Percentiles rank a stretch among this genome's conserved stretches.
phyloP scores from a whole-genome alignment of 352 stramenopile species.

The Phytopythium vexans region DNA sequence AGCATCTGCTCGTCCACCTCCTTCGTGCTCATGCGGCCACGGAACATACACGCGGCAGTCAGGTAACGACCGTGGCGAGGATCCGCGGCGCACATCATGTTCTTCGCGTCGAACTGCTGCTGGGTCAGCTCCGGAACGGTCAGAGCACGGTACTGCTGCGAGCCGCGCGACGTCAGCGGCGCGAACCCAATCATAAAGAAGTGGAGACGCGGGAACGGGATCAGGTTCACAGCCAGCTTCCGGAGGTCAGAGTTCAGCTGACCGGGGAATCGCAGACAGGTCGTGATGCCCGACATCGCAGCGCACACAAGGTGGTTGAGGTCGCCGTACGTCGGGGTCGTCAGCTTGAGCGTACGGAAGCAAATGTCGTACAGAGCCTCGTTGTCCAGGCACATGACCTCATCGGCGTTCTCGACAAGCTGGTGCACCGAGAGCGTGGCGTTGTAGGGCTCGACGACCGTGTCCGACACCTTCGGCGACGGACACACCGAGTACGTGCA shows the following conservation, averaged over 20 bases:
- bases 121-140: conserved; percentile 98
- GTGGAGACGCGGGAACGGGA: conserved; percentile 99
- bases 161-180: conserved; percentile 94
- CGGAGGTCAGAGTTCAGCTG: conserved; percentile 99
- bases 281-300: conserved; percentile 98
- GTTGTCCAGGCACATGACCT: conserved; percentile 99
- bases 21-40: conserved; percentile 99
- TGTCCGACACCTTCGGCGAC: conserved; percentile 98
- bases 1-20: conserved; percentile 99
- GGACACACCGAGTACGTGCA: conserved; percentile 99
- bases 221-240: conserved; percentile 98
- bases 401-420: conserved; percentile 99
- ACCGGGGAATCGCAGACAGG: conserved; percentile 97
- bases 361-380: conserved; percentile 99
- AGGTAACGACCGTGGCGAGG: conserved; percentile 99
- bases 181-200: conserved; percentile 99
- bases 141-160: conserved; percentile 97
- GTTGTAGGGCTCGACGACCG: conserved; percentile 99
- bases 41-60: conserved; percentile 99
- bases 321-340: conserved; percentile 98
- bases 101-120: conserved; percentile 99
- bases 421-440: conserved; percentile 98
- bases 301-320: conserved; percentile 99
- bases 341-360: conserved; percentile 99
- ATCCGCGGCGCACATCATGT: conserved; percentile 99